A percentile compares a stretch with the other conserved stretches of the same genome.
Evolutionary conservation across 306 rosid species (phyloP).

Genomic region (barrel medic (Medicago truncatula)): MtrunA17r5.0-ANR NC_053046.1:5830001-5830500

Average conservation of each 20-base stretch:
- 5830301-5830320: slow-evolving; percentile 63
- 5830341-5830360: not conserved
- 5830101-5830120: slow-evolving; percentile 60
- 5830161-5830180: slow-evolving; percentile 73
- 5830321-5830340: too few species aligned
- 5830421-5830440: not conserved
- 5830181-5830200: slow-evolving; percentile 69
- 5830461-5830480: slow-evolving; percentile 89
- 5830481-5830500: slow-evolving; percentile 90
- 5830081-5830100: slow-evolving; percentile 64
- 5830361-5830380: not conserved
- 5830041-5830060: slow-evolving; percentile 53
- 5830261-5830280: slow-evolving; percentile 71
- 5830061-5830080: slow-evolving; percentile 69
- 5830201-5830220: slow-evolving; percentile 77
- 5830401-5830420: not conserved
- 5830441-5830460: not conserved
- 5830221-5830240: slow-evolving; percentile 77
- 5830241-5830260: slow-evolving; percentile 90
- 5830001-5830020: slow-evolving; percentile 40
- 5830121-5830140: slow-evolving; percentile 64
- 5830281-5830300: slow-evolving; percentile 84
- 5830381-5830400: not conserved
- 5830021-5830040: slow-evolving; percentile 53
- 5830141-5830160: slow-evolving; percentile 69